Evolutionary conservation across 768 basidiomycete species (phyloP), one percentile per base, ranked within the genome.

Genomic region (Albatrellus ellisii): DNA sequence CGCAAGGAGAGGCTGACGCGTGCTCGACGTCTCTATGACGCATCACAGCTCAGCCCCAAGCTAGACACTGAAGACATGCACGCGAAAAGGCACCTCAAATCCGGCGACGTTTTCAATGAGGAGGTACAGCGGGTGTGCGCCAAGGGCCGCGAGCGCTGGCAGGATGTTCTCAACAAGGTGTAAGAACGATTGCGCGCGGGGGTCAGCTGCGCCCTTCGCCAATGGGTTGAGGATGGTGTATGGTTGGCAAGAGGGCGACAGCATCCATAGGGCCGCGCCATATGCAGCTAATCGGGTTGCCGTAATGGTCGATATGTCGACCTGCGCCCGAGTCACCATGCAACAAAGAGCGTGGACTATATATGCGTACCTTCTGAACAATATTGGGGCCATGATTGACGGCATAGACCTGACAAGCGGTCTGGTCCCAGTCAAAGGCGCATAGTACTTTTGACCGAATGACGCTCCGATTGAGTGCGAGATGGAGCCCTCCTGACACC

Each of bases 341-440:
- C 5, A 15, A 45, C 33, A 21, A 28, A 24, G 39, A 0, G 5
- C 11, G 45, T 9, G 15, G 11, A 33, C 20, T 4, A 5, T 15
- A 7, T 4, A 15, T 38, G 56, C 49, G 39, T 46, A 79, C 79
- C 62, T 72, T 79, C 52, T 60, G 56, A 12, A 72, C 68, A 22
- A 72, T 52, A 18, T 62, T 52, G 7, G 52, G 39, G 5, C 72
- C 71, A 53, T 75, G 61, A 57, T 87, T 86, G 15, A 68, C 65
- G 15, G 59, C 59, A 57, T 89, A 88, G 14, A 84, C 82, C 41
- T 67, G 67, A 50, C 76, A 79, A 26, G 82, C 82, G 15, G 64
- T 66, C 50, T 75, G 81, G 61, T 87, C 84, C 82, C 84, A 86
- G 56, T 88, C 86, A 53, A 78, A 85, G n/a, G 85, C 82, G 46